Evolutionary conservation across 805 yeast genomes (phyloP).

Genomic region (Komagataella kurtzmanii): DNA sequence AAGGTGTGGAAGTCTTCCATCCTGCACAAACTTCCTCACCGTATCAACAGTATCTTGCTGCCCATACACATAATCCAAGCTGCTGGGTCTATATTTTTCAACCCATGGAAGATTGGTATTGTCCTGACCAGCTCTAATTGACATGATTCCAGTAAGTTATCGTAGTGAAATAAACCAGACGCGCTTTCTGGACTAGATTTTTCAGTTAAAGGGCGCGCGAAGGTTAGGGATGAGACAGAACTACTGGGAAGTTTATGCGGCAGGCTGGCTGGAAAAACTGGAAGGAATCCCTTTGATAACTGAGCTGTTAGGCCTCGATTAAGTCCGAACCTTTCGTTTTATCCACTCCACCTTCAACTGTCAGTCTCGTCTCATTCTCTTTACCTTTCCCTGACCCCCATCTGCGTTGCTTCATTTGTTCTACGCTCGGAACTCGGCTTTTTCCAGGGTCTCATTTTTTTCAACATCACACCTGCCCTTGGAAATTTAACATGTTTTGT

Average conservation of each 20-base stretch:
- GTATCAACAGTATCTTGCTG: slow-evolving; percentile 80
- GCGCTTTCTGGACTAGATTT: not conserved
- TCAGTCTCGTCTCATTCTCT: not conserved
- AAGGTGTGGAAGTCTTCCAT: slow-evolving; percentile 79
- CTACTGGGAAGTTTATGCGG: too few relatives aligned
- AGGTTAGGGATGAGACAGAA: not conserved
- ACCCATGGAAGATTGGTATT: slow-evolving; percentile 34
- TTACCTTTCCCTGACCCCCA: not conserved
- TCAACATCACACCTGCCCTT: not conserved
- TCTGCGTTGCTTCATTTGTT: not conserved
- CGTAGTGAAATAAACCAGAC: not conserved
- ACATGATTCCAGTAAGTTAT: not conserved
- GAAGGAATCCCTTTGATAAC: not conserved
- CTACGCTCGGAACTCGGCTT: not conserved
- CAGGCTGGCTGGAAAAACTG: not conserved
- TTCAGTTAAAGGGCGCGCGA: not conserved
- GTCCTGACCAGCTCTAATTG: not conserved
- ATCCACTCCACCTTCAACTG: not conserved
- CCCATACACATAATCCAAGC: slow-evolving; percentile 81
- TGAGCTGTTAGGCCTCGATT: not conserved
- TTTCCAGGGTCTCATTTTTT: not conserved
- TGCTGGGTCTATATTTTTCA: slow-evolving; percentile 85
- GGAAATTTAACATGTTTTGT: not conserved
- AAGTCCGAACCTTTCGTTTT: not conserved
- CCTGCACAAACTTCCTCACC: slow-evolving; percentile 70